Base-by-base conservation (phyloP, 768 basidiomycete species). In the Tricholoma bakamatsutake region DNA sequence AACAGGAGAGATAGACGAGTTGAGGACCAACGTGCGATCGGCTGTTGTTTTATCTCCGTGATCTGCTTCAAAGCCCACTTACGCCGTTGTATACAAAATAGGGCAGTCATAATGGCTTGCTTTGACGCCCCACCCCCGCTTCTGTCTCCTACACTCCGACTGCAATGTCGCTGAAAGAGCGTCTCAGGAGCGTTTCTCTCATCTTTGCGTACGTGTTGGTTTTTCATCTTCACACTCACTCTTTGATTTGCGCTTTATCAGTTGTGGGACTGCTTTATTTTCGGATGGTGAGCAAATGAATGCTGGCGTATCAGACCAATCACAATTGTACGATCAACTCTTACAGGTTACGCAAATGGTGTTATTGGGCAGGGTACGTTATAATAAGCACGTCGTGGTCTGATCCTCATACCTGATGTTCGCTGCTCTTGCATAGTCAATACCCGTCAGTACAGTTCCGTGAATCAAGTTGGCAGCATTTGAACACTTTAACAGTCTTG, bases 201-300 rank as follows among this genome's bases (percentile, higher is more conserved):
- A 89, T 93, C 65, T 93, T 93, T 66, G 90, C 90, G 90, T 90
- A 61, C 40, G 52, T 11, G 11, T 27, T 77, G 21, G 35, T 12
- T 47, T 21, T 47, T 18, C 46, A 40, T 43, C 37, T 27, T 34
- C 12, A 45, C 18, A 4, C 39, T 24, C 37, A 40, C 40, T 48
- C 50, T 12, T 10, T 21, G 37, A 34, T 42, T 31, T 31, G 57
- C 18, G 58, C 54, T 40, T 50, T 33, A 45, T n/a, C 59, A 90
- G 89, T 13, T 92, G 90, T 67, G 90, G 90, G 65, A 93, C 91
- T 3, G 90, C 91, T 42, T 74, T 93, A 45, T 92, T 93, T 72
- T 91, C 90, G 27, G 90, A 93, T 68, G 90, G 90, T 87, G 70
- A 27, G 61, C 35, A 11, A n/a, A 9, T 10, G 45, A 30, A 56